phyloP scores from a whole-genome alignment of 2,329 filamentous ascomycete genomes.

The Hypoxylon sp. region DNA sequence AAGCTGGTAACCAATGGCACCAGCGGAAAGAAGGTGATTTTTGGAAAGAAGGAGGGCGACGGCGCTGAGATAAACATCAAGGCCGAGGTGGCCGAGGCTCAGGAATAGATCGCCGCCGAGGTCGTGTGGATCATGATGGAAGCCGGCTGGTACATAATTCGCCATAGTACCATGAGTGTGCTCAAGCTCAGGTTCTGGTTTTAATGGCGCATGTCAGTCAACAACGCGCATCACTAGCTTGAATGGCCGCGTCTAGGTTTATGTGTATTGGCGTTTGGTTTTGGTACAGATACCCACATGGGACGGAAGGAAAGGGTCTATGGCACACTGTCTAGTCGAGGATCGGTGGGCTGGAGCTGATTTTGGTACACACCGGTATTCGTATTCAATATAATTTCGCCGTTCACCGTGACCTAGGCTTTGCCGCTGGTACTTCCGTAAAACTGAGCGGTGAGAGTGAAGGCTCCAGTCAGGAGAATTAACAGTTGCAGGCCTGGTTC shows the following conservation, averaged over 20 bases:
- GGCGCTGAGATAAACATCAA: slow-evolving; percentile 39
- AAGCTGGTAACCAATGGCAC: slow-evolving; percentile 23
- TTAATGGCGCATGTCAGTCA: slow-evolving; percentile 5
- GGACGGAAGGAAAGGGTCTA: slow-evolving; percentile 6
- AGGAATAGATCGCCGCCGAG: slow-evolving; percentile 49
- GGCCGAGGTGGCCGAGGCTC: slow-evolving; percentile 45
- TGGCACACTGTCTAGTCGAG: not conserved
- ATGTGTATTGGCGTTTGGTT: slow-evolving; percentile 28
- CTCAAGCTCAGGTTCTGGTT: slow-evolving; percentile 30
- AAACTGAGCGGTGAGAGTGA: not conserved
- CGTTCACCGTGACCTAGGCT: not conserved
- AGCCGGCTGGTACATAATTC: slow-evolving; percentile 38
- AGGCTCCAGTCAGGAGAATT: not conserved
- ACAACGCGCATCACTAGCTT: not conserved
- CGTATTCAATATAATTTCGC: slow-evolving; percentile 27
- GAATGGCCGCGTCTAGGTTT: not conserved
- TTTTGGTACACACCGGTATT: slow-evolving; percentile 12
- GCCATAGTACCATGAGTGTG: slow-evolving; percentile 31
- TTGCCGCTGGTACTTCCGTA: not conserved
- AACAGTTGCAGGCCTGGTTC: not conserved
- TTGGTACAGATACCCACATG: slow-evolving; percentile 15
- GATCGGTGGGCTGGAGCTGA: not conserved
- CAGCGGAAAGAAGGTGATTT: slow-evolving; percentile 44
- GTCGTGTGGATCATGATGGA: slow-evolving; percentile 44
- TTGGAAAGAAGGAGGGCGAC: slow-evolving; percentile 33